phyloP scores from a whole-genome alignment of 116 monocot genomes.

The Papilionanthe hybrid region DNA sequence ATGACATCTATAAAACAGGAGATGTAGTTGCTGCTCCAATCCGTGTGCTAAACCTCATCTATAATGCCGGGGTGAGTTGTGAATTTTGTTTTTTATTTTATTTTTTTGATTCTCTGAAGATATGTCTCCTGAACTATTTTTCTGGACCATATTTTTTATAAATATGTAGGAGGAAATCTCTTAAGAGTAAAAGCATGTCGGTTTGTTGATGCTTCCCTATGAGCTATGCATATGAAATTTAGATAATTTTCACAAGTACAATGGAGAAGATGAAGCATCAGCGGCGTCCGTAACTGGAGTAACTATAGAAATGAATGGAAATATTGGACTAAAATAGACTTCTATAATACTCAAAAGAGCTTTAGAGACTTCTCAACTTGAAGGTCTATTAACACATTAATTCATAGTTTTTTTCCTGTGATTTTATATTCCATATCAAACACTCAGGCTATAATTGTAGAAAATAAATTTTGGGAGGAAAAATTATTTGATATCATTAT shows the following conservation, averaged over 20 bases:
- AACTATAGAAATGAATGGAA: too few species aligned
- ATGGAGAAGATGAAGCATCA: too few species aligned
- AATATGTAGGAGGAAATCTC: neutral
- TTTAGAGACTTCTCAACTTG: neutral
- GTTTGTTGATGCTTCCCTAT: too few species aligned
- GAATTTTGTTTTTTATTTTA: neutral
- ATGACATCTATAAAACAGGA: constrained; percentile 72
- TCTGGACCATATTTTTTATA: neutral
- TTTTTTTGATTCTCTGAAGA: neutral
- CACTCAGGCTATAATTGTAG: neutral
- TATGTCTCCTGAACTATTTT: neutral
- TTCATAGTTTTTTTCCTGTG: neutral
- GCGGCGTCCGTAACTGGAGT: too few species aligned
- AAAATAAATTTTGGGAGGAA: too few species aligned
- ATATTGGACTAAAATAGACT: too few species aligned
- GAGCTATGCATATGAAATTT: too few species aligned
- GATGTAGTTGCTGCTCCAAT: constrained; percentile 86
- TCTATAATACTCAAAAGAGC: neutral
- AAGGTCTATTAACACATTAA: neutral
- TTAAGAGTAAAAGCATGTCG: neutral
- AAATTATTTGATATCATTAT: too few species aligned
- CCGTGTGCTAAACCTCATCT: constrained; percentile 84
- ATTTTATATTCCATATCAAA: neutral
- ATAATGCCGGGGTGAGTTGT: constrained; percentile 81
- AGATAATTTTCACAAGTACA: too few species aligned